These are phyloP conservation scores for Austropuccinia psidii DNA, from an alignment of 1,284 basidiomycete genomes.

Conservation along the genomic window DNA sequence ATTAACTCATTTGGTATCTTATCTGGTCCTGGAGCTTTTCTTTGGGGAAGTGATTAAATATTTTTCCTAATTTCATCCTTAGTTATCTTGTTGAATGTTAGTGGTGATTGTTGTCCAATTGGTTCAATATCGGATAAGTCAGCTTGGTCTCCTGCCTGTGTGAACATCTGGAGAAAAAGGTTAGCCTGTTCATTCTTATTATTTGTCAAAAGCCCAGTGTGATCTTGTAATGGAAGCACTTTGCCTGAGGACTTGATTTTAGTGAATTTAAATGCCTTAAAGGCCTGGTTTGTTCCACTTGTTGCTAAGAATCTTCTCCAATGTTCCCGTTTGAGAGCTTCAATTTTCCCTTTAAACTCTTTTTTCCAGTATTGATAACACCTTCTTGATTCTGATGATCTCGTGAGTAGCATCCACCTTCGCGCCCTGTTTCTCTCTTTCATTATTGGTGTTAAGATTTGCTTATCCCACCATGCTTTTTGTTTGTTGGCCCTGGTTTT, in stretches of 20 bases:
- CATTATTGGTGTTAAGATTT: neutral
- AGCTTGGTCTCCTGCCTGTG: too few relatives aligned
- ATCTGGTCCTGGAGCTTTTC: neutral
- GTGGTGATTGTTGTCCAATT: too few relatives aligned
- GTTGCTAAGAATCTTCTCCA: neutral
- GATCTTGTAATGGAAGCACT: neutral
- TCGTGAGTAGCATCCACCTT: neutral
- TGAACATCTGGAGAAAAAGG: too few relatives aligned
- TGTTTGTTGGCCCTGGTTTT: too few relatives aligned
- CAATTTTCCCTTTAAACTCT: neutral
- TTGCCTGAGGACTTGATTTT: neutral
- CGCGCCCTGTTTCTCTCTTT: neutral
- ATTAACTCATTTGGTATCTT: too few relatives aligned
- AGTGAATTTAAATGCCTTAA: neutral
- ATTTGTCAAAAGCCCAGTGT: neutral
- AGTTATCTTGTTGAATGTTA: neutral
- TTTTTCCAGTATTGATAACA: slow-evolving; percentile 9
- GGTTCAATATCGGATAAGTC: too few relatives aligned
- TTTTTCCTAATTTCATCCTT: neutral
- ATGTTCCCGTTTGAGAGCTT: neutral
- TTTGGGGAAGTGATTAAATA: neutral
- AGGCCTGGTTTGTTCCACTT: neutral
- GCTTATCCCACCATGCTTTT: slow-evolving; percentile 8
- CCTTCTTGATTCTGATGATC: neutral
- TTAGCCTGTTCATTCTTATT: neutral